These are phyloP conservation scores for Saccharomyces hybrid DNA, from an alignment of 1,139 yeast genomes.

Conservation along the genomic window DNA sequence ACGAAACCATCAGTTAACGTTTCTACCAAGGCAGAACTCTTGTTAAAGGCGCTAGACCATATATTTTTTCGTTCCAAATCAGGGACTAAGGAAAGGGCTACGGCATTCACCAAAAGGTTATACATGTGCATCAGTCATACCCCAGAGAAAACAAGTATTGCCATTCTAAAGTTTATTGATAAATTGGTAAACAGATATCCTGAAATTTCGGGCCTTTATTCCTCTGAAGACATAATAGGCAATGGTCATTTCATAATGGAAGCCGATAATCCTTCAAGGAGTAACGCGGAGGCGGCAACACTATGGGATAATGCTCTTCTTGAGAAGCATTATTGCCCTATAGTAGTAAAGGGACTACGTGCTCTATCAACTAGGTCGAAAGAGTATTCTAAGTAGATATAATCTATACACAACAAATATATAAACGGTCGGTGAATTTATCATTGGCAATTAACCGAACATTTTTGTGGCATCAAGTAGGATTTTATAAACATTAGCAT, in stretches of 20 bases:
- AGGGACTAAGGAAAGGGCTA: slow-evolving; percentile 64
- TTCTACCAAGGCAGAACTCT: slow-evolving; percentile 80
- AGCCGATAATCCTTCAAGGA: slow-evolving; percentile 59
- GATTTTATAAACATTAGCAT: background rate
- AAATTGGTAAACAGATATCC: slow-evolving; percentile 65
- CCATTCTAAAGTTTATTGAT: slow-evolving; percentile 67
- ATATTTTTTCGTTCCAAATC: slow-evolving; percentile 73
- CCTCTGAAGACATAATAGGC: slow-evolving; percentile 82
- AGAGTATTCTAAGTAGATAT: slow-evolving; percentile 16
- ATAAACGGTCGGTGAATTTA: background rate
- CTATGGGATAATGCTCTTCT: slow-evolving; percentile 80
- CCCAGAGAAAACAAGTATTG: slow-evolving; percentile 84
- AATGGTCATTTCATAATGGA: slow-evolving; percentile 67
- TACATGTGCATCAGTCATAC: slow-evolving; percentile 60
- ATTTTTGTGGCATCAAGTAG: background rate
- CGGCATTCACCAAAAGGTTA: slow-evolving; percentile 77
- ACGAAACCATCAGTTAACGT: slow-evolving; percentile 71
- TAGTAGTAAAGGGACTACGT: slow-evolving; percentile 53
- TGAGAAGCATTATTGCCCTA: slow-evolving; percentile 75
- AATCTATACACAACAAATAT: background rate
- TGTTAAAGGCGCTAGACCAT: slow-evolving; percentile 69
- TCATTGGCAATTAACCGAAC: background rate
- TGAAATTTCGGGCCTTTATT: slow-evolving; percentile 64
- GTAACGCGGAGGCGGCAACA: slow-evolving; percentile 82
- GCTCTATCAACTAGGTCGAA: slow-evolving; percentile 35